These are phyloP conservation scores for Triticum urartu DNA, from an alignment of 176 grass and related monocot genomes.

Conservation along the genomic window DNA sequence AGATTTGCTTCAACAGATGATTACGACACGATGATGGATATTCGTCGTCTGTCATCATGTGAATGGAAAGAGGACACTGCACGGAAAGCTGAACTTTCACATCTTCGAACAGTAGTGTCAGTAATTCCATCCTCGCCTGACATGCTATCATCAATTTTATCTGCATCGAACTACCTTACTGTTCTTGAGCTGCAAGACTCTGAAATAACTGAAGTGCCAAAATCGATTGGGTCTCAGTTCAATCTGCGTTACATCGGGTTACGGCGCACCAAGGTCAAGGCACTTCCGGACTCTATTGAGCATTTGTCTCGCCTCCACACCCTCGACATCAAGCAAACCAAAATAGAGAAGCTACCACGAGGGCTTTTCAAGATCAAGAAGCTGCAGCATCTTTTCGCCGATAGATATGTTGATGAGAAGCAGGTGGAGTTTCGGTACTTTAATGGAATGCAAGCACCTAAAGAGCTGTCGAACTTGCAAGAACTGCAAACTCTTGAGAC, in stretches of 20 bases:
- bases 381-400: conserved; percentile 17
- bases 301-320: conserved; percentile 36
- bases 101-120: conserved; percentile 20
- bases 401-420: conserved; percentile 24
- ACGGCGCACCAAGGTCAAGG: conserved; percentile 33
- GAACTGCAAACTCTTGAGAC: conserved; percentile 45
- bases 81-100: neutral
- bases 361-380: conserved; percentile 31
- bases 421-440: conserved; percentile 33
- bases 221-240: conserved; percentile 25
- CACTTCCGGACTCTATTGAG: conserved; percentile 27
- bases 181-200: conserved; percentile 45
- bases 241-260: conserved; percentile 37
- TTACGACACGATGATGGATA: neutral
- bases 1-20: conserved; percentile 18
- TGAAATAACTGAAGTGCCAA: conserved; percentile 7
- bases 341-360: conserved; percentile 38
- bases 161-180: conserved; percentile 13
- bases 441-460: conserved; percentile 27
- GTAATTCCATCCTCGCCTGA: neutral
- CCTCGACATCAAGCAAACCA: conserved; percentile 36
- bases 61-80: neutral
- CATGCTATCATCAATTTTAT: neutral
- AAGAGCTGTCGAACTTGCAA: conserved; percentile 6
- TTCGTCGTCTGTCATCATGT: conserved; percentile 17